A percentile compares a stretch with the other conserved stretches of the same genome.
Conservation (phyloP, 2,329 filamentous ascomycete genomes). For the Emmonsiellopsis sp. region DNA sequence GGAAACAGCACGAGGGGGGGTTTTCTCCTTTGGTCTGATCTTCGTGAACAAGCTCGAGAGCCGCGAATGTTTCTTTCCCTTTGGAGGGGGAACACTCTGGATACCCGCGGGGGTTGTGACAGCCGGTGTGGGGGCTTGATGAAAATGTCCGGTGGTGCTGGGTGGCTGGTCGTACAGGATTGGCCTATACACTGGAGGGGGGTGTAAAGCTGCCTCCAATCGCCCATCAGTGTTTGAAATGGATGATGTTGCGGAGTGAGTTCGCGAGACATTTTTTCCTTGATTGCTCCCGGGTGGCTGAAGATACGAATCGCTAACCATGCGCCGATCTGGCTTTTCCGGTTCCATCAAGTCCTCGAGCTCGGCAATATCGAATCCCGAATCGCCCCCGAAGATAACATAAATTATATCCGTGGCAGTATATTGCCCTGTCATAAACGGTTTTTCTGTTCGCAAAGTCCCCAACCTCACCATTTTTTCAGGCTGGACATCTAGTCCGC, state of each 20-base stretch:
- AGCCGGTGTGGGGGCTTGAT: background rate
- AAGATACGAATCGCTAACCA: background rate
- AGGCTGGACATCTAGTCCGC: background rate
- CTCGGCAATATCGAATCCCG: background rate
- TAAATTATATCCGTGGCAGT: background rate
- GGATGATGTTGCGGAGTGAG: background rate
- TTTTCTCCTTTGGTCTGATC: background rate
- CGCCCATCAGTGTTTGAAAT: background rate
- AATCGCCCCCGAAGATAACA: background rate
- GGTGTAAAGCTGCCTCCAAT: background rate
- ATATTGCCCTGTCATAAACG: background rate
- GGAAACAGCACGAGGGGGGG: background rate
- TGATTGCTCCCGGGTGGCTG: background rate
- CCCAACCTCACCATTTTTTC: background rate
- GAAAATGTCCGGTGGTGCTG: no score
- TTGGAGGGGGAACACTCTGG: background rate
- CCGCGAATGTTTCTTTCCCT: background rate
- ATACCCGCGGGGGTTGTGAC: no score
- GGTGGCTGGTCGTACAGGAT: no score
- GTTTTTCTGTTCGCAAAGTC: background rate
- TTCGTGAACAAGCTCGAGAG: background rate
- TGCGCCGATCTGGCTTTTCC: background rate
- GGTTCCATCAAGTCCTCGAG: background rate
- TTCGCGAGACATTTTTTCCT: background rate
- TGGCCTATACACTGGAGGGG: background rate